These are phyloP conservation scores for Phalaenopsis aphrodite DNA, from an alignment of 106 monocot genomes.

Conservation along the genomic window DNA sequence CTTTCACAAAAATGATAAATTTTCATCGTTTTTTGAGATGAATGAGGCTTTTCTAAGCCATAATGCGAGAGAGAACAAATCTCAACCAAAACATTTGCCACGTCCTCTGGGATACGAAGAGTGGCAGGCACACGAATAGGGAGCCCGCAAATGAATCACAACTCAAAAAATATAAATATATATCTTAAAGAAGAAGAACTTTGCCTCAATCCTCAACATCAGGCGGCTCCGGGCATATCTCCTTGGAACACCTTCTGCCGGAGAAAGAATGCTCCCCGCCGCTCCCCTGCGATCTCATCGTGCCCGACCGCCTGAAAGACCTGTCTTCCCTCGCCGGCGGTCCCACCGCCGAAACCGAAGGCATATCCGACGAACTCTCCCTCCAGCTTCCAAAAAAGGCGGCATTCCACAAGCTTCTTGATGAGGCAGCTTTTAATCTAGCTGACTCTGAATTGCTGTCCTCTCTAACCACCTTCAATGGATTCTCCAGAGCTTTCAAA, in stretches of 20 bases:
- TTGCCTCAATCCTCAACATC: conserved; percentile 27
- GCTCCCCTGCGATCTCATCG: conserved; percentile 52
- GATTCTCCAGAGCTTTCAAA: conserved; percentile 68
- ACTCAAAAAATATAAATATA: too few relatives aligned
- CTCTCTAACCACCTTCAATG: conserved; percentile 66
- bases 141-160: conserved; percentile 2
- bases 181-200: not conserved
- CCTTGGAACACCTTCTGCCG: conserved; percentile 38
- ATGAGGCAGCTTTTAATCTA: conserved; percentile 41
- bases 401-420: conserved; percentile 59
- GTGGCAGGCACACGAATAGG: conserved; percentile 6
- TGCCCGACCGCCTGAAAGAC: conserved; percentile 34
- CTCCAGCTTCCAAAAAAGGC: conserved; percentile 63
- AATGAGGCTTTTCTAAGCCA: too few relatives aligned
- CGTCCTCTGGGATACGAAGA: too few relatives aligned
- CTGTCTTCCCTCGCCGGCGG: conserved; percentile 22
- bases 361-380: conserved; percentile 36
- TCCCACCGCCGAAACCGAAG: conserved; percentile 5
- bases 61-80: too few relatives aligned
- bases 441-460: conserved; percentile 36
- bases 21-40: too few relatives aligned
- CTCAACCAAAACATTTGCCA: too few relatives aligned
- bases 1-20: too few relatives aligned
- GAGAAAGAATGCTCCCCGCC: conserved; percentile 38
- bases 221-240: conserved; percentile 64